A percentile compares a stretch with the other conserved stretches of the same genome.
Evolutionary conservation across 2,329 filamentous ascomycete genomes (phyloP).

Genomic region (Pyrenophora tritici-repentis): DNA sequence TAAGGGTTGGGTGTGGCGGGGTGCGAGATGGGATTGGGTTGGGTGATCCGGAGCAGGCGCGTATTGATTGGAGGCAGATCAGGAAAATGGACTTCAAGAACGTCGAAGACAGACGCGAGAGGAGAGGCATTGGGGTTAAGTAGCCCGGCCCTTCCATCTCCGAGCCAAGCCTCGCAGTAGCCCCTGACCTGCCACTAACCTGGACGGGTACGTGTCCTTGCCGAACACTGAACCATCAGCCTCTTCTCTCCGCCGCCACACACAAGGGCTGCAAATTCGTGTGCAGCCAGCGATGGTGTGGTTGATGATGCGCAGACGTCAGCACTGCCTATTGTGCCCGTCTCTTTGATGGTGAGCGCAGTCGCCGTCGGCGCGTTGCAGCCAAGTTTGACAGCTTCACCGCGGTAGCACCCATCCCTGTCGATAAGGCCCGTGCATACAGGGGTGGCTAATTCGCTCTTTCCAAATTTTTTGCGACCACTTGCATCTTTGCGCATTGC

Average conservation of each 20-base stretch:
- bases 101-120: conserved; percentile 25
- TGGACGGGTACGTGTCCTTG: conserved; percentile 21
- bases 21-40: conserved; percentile 23
- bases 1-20: conserved; percentile 18
- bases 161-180: conserved; percentile 33
- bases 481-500: conserved; percentile 26
- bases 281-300: background rate
- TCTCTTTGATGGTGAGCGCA: background rate
- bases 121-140: conserved; percentile 24
- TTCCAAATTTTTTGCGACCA: conserved; percentile 25
- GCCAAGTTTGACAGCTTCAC: conserved; percentile 2
- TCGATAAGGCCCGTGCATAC: conserved; percentile 10
- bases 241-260: background rate
- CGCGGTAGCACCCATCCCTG: conserved; percentile 17
- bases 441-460: conserved; percentile 17
- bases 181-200: conserved; percentile 33
- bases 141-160: conserved; percentile 28
- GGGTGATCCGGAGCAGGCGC: conserved; percentile 35
- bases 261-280: background rate
- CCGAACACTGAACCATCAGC: conserved; percentile 10
- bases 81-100: conserved; percentile 29
- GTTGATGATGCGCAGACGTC: too few species aligned
- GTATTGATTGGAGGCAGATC: conserved; percentile 43
- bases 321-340: background rate
- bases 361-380: background rate